Percentiles rank a stretch among this genome's conserved stretches.
Conservation (phyloP, 495 filamentous ascomycete genomes). For the Penicillium silybi region DNA sequence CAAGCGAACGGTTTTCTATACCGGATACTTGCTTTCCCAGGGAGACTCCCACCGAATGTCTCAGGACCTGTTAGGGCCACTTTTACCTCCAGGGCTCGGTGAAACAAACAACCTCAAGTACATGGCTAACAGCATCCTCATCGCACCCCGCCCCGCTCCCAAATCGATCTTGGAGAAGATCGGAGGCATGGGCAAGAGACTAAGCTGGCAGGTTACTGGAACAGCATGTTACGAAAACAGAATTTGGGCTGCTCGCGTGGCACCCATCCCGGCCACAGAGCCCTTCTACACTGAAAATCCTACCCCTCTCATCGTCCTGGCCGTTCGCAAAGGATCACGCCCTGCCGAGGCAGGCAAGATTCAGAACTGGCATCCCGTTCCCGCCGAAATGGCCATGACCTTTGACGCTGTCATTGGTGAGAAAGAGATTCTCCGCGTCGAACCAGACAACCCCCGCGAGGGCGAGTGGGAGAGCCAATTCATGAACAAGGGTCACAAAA, state of each 20-base stretch:
- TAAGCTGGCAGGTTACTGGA: conserved; percentile 78
- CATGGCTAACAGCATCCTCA: conserved; percentile 88
- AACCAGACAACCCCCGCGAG: conserved; percentile 57
- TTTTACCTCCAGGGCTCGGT: conserved; percentile 36
- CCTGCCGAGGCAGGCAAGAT: conserved; percentile 81
- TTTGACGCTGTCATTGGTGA: conserved; percentile 84
- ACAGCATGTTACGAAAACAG: conserved; percentile 69
- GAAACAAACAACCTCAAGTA: conserved; percentile 67
- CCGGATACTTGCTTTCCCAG: conserved; percentile 80
- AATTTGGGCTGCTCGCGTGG: conserved; percentile 80
- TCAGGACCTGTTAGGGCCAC: conserved; percentile 58
- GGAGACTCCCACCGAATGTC: conserved; percentile 67
- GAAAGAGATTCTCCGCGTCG: conserved; percentile 76
- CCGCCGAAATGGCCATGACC: conserved; percentile 58
- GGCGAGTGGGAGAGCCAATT: conserved; percentile 56
- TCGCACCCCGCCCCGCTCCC: conserved; percentile 68
- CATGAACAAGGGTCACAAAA: conserved; percentile 51
- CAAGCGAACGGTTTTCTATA: conserved; percentile 86
- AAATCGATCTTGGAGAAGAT: conserved; percentile 68
- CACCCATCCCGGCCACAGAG: conserved; percentile 61
- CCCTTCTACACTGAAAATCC: conserved; percentile 70
- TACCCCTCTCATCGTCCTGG: conserved; percentile 71
- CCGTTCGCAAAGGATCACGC: conserved; percentile 63
- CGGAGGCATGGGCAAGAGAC: conserved; percentile 76
- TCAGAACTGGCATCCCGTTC: conserved; percentile 75